Base-by-base conservation (phyloP, 306 rosid genomes). In the Rosa persica region DNA sequence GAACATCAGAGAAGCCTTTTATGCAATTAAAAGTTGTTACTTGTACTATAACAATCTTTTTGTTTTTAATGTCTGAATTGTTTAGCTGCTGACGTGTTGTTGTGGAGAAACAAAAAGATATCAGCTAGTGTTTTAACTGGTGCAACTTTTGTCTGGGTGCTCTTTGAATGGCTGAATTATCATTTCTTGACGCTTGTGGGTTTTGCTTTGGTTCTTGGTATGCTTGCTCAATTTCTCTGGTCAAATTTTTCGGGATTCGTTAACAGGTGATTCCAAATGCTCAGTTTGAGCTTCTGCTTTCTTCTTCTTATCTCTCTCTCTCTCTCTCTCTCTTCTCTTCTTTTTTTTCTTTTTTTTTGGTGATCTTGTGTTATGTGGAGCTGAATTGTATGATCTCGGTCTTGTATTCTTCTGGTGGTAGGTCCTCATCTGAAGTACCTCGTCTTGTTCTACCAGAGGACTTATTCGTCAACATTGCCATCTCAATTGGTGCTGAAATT, bases 61-160 rank as follows among this genome's bases (percentile, higher is more conserved):
- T 65, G 22, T 22, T 54, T 57, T 48, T 64, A 42, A 57, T 49
- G n/a, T 55, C 67, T 55, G 72, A 82, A 80, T 83, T 80, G 34
- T 78, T 72, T 75, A 95, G 98, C 97, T 81, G 99, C 98, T 76
- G 99, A 95, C 86, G 88, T 91, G 78, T 80, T 95, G 87, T 83
- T 95, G 75, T 95, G 99, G 99, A 93, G 98, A 89, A 90, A 95
- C 97, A 95, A 93, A 88, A 95, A 93, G 84, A 93, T 92, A 74
- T 93, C 98, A 49, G 94, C 98, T 4, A 83, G 98, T 22, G 89
- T 91, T 76, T 87, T 93, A 83, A 58, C 88, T 23, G 86, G 81
- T 66, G 90, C 98, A 79, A 95, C 99, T 22, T 67, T 81, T 76
- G 70, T 88, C 40, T 95, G 99, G 99, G 93, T 90, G 85, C 85